Evolutionary conservation across 1,284 basidiomycete genomes (phyloP), one percentile per base, ranked within the genome.

Genomic region (Puccinia triticina): DNA sequence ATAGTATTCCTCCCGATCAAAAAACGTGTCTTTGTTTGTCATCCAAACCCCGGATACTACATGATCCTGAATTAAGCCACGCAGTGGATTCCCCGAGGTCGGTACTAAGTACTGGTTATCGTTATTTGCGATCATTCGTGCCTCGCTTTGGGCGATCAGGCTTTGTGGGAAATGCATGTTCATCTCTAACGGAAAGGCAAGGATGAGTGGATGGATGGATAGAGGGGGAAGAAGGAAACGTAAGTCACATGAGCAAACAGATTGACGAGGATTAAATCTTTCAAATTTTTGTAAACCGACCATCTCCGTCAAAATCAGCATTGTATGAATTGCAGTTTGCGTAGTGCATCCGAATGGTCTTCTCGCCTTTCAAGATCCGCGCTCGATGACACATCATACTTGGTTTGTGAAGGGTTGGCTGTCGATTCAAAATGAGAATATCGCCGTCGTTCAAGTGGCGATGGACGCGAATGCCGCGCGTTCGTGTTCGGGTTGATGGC

Each of bases 281-380:
- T 21, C 18, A 50, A 50, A 4, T 21, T 43, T n/a, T 23, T 61
- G 29, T 61, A 77, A 11, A 86, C 90, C 85, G 84, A 93, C 93
- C 94, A 89, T 99, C 97, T 85, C 97, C 97, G 87, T 99, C 97
- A 87, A 99, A 99, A 88, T 99, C 97, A 87, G 97, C 97, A 86
- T 99, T 99, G 88, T 99, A 99, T 7, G 96, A 98, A 88, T 98
- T 98, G 89, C 97, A 99, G 87, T 99, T 99, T 72, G 97, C 97
- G 87, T 99, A 99, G 89, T 99, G 97, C 96, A 99, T 98, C 46
- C 97, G 92, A 87, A 99, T 99, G 0, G 97, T 99, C 89, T 98
- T 98, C 88, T 99, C 97, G 71, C 96, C 97, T 83, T 92, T 91
- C 84, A 99, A 88, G 23, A 99, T 93, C 84, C 93, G 92, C 34